phyloP scores from a whole-genome alignment of 306 rosid species.

The Trifolium pratense region DNA sequence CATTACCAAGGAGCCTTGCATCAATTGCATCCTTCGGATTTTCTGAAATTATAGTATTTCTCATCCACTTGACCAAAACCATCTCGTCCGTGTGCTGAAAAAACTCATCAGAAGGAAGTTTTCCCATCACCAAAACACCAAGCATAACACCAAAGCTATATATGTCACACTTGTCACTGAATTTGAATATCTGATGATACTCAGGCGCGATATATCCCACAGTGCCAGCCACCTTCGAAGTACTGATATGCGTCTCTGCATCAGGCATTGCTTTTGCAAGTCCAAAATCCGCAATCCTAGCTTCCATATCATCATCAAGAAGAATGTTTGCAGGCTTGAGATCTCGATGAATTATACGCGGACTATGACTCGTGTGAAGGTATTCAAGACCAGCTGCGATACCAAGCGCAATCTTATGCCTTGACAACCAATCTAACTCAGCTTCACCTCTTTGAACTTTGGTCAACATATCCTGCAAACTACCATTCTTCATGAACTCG shows the following conservation, averaged over 20 bases:
- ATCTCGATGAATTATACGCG: slow-evolving; percentile 83
- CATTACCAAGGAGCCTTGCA: slow-evolving; percentile 61
- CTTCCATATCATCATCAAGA: slow-evolving; percentile 90
- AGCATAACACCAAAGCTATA: slow-evolving; percentile 86
- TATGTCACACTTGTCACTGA: slow-evolving; percentile 91
- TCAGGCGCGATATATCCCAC: slow-evolving; percentile 92
- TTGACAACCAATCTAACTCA: slow-evolving; percentile 68
- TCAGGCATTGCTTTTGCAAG: slow-evolving; percentile 88
- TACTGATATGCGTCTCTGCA: slow-evolving; percentile 66
- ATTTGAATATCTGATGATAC: slow-evolving; percentile 82
- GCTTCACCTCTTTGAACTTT: slow-evolving; percentile 44
- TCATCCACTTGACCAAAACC: slow-evolving; percentile 87
- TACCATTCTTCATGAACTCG: slow-evolving; percentile 93
- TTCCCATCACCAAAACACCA: slow-evolving; percentile 81
- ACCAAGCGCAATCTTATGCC: slow-evolving; percentile 77
- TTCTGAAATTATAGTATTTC: slow-evolving; percentile 65
- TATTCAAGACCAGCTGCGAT: slow-evolving; percentile 86
- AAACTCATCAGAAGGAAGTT: slow-evolving; percentile 74
- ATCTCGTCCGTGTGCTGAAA: slow-evolving; percentile 69
- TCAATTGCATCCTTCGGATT: slow-evolving; percentile 69
- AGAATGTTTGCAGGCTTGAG: slow-evolving; percentile 82
- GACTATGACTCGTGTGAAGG: slow-evolving; percentile 71
- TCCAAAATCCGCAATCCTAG: slow-evolving; percentile 94
- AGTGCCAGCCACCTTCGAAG: slow-evolving; percentile 82
- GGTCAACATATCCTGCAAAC: slow-evolving; percentile 63